Percentiles rank a stretch among this genome's conserved stretches.
Evolutionary conservation across 129 eudicot species (phyloP).

Genomic region (Ambrosia artemisiifolia): DNA sequence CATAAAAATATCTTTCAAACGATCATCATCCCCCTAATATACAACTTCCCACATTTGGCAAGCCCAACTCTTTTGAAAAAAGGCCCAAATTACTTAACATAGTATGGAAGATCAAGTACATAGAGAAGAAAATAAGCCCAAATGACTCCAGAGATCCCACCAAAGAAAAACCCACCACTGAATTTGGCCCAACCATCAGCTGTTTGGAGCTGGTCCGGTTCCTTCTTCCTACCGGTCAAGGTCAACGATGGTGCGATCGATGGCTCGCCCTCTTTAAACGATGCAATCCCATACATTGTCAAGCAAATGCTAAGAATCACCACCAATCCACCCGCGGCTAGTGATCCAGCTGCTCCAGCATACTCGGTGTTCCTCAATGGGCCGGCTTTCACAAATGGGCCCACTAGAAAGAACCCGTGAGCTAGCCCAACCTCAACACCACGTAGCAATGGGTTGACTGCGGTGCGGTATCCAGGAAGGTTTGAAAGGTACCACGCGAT

Average conservation of each 20-base stretch:
- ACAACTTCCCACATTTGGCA: constrained; percentile 25
- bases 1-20: constrained; percentile 20
- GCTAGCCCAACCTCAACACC: constrained; percentile 92
- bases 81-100: constrained; percentile 49
- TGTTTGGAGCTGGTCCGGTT: constrained; percentile 92
- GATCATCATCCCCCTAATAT: constrained; percentile 18
- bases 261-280: constrained; percentile 95
- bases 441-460: constrained; percentile 88
- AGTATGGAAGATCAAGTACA: constrained; percentile 92
- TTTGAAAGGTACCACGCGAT: constrained; percentile 98
- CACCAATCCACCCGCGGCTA: constrained; percentile 89
- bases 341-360: constrained; percentile 88
- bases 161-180: constrained; percentile 93
- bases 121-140: constrained; percentile 96
- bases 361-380: constrained; percentile 84
- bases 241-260: constrained; percentile 84
- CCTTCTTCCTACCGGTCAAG: constrained; percentile 89
- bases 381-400: constrained; percentile 91
- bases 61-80: neutral
- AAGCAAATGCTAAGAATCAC: constrained; percentile 84
- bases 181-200: constrained; percentile 99
- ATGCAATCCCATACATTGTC: constrained; percentile 88
- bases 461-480: constrained; percentile 95
- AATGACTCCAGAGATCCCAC: constrained; percentile 85
- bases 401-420: constrained; percentile 88